These are phyloP conservation scores for Xylaria sp. DNA, from an alignment of 2,329 filamentous ascomycete species.

Conservation along the genomic window DNA sequence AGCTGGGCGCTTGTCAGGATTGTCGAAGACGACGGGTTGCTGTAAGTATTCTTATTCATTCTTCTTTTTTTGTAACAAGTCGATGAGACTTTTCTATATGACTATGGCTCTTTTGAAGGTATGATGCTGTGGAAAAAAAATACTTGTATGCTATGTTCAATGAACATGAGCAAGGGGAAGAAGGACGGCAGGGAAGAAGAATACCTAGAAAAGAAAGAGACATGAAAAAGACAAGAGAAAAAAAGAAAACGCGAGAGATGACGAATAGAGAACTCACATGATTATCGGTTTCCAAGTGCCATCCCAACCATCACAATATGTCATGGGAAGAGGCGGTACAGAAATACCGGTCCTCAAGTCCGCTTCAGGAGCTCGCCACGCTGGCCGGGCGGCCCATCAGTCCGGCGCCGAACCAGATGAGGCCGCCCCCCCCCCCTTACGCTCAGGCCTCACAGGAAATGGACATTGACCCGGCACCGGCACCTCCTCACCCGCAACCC, in stretches of 20 bases:
- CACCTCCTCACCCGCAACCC: slow-evolving; percentile 24
- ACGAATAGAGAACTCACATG: slow-evolving; percentile 23
- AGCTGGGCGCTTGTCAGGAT: slow-evolving; percentile 53
- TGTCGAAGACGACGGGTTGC: slow-evolving; percentile 54
- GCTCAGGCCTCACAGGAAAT: slow-evolving; percentile 48
- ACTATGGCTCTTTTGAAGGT: too few relatives aligned
- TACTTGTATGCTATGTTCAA: not conserved
- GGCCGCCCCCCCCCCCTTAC: slow-evolving; percentile 38
- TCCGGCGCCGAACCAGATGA: slow-evolving; percentile 38
- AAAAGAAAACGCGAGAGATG: not conserved
- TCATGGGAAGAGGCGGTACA: slow-evolving; percentile 54
- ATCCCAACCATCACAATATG: slow-evolving; percentile 56
- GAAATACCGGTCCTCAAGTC: slow-evolving; percentile 51
- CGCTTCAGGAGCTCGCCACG: slow-evolving; percentile 46
- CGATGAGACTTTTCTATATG: too few relatives aligned
- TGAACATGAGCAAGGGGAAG: too few relatives aligned
- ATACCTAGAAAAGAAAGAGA: not conserved
- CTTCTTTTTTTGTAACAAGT: not conserved
- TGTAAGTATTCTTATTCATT: slow-evolving; percentile 39
- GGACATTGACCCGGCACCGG: slow-evolving; percentile 46
- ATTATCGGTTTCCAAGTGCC: slow-evolving; percentile 40
- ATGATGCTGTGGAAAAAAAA: too few relatives aligned
- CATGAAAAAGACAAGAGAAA: not conserved
- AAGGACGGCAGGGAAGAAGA: not conserved
- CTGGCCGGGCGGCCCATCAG: slow-evolving; percentile 43